Evolutionary conservation across 768 basidiomycete species (phyloP).

Genomic region (Phylloporus rhodoxanthus): DNA sequence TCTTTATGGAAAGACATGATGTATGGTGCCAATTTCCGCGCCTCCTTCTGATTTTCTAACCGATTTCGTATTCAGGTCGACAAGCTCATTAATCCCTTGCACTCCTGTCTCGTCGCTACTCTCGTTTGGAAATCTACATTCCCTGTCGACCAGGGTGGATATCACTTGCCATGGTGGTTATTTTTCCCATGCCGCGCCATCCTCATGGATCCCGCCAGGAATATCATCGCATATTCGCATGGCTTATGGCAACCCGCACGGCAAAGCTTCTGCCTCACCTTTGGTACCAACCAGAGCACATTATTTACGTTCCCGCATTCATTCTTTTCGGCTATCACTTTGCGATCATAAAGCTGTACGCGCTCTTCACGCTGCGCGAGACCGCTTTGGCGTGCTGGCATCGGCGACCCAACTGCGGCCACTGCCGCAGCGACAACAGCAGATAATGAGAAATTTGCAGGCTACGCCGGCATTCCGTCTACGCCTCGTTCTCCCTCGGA

Average conservation of each 20-base stretch:
- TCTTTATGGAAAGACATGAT: too few relatives aligned
- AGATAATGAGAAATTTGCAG: slow-evolving; percentile 15
- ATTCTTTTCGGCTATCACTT: slow-evolving; percentile 93
- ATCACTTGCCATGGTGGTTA: slow-evolving; percentile 60
- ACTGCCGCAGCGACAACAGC: slow-evolving; percentile 48
- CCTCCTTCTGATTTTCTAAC: not conserved
- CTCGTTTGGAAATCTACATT: slow-evolving; percentile 54
- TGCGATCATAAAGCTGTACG: slow-evolving; percentile 91
- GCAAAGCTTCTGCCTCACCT: slow-evolving; percentile 79
- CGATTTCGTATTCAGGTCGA: slow-evolving; percentile 49
- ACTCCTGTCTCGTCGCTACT: slow-evolving; percentile 60
- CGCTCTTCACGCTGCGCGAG: slow-evolving; percentile 86
- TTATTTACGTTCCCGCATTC: slow-evolving; percentile 81
- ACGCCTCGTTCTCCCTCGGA: not conserved
- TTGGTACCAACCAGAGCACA: slow-evolving; percentile 68
- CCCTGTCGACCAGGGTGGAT: slow-evolving; percentile 58
- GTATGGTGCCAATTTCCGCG: slow-evolving; percentile 31
- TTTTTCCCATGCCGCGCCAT: not conserved
- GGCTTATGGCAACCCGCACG: slow-evolving; percentile 66
- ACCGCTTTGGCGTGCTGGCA: slow-evolving; percentile 93
- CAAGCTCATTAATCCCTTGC: slow-evolving; percentile 77
- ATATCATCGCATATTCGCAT: slow-evolving; percentile 62
- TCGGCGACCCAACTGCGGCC: slow-evolving; percentile 75
- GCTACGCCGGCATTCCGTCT: not conserved
- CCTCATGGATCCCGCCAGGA: slow-evolving; percentile 38